Conservation (phyloP, 768 basidiomycete genomes). For the Phylloporus sp. region DNA sequence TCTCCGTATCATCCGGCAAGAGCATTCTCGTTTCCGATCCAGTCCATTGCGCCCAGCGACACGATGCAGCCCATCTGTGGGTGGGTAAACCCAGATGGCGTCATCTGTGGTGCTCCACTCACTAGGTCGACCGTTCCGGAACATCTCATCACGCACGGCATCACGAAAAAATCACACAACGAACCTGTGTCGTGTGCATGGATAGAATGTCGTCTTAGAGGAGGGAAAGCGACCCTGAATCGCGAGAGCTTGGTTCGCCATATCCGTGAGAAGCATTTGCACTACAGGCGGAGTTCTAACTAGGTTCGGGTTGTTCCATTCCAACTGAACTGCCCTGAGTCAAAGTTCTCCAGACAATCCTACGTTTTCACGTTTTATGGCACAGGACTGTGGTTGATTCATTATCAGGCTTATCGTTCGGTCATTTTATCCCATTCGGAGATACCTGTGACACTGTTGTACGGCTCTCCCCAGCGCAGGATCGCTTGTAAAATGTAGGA, state of each 20-base stretch:
- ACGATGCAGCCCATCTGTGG: not conserved
- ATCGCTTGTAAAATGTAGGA: not conserved
- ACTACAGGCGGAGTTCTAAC: not conserved
- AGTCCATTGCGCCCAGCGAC: not conserved
- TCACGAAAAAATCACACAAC: not conserved
- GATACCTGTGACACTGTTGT: not conserved
- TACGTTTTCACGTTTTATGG: not conserved
- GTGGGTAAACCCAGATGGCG: constrained; percentile 5
- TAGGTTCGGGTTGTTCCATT: not conserved
- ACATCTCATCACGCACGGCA: constrained; percentile 9
- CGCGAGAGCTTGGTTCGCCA: constrained; percentile 19
- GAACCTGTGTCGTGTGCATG: not conserved
- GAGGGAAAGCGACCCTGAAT: not conserved
- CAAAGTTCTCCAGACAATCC: not conserved
- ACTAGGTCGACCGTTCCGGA: not conserved
- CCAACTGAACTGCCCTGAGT: not conserved
- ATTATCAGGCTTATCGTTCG: not conserved
- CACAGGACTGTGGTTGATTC: no score
- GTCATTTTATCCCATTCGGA: not conserved
- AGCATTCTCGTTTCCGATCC: not conserved
- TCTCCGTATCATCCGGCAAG: not conserved
- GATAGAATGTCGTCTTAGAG: constrained; percentile 3
- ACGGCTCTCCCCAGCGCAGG: not conserved
- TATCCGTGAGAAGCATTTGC: constrained; percentile 11
- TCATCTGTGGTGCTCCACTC: not conserved